A percentile compares a stretch with the other conserved stretches of the same genome.
These are phyloP conservation scores for Blastocladiella emersonii DNA, from an alignment of 371 early-diverging fungal species.

Conservation along the genomic window DNA sequence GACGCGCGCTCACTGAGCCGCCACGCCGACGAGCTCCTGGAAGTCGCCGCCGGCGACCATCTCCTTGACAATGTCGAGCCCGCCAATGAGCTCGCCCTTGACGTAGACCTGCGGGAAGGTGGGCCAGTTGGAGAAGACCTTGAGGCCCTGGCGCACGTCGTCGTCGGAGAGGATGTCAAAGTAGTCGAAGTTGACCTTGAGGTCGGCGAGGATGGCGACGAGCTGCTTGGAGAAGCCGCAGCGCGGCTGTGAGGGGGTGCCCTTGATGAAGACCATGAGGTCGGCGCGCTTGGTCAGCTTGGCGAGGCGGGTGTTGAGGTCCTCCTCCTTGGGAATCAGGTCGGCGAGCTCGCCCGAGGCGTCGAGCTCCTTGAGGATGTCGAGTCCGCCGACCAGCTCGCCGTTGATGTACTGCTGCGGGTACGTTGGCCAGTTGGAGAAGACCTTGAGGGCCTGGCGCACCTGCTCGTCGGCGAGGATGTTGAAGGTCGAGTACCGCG, in stretches of 20 bases:
- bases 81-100: slow-evolving; percentile 85
- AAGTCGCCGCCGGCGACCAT: slow-evolving; percentile 49
- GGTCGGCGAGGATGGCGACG: slow-evolving; percentile 49
- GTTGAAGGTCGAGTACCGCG: slow-evolving; percentile 68
- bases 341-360: slow-evolving; percentile 59
- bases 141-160: slow-evolving; percentile 61
- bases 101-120: slow-evolving; percentile 82
- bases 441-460: slow-evolving; percentile 68
- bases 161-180: slow-evolving; percentile 82
- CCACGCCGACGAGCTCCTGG: neutral
- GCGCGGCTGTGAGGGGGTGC: slow-evolving; percentile 62
- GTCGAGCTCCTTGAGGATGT: slow-evolving; percentile 74
- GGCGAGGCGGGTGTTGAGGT: slow-evolving; percentile 51
- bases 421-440: slow-evolving; percentile 83
- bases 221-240: slow-evolving; percentile 80
- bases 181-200: slow-evolving; percentile 52
- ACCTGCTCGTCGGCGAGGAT: slow-evolving; percentile 79
- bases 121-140: slow-evolving; percentile 55
- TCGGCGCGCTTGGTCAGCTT: slow-evolving; percentile 48
- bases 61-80: slow-evolving; percentile 82
- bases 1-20: too few relatives aligned
- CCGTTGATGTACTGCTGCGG: slow-evolving; percentile 70
- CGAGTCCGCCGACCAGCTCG: slow-evolving; percentile 79
- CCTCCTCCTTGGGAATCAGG: slow-evolving; percentile 52
- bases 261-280: slow-evolving; percentile 92